These are phyloP conservation scores for Colletotrichum acutatum DNA, from an alignment of 2,329 filamentous ascomycete species.

Conservation along the genomic window DNA sequence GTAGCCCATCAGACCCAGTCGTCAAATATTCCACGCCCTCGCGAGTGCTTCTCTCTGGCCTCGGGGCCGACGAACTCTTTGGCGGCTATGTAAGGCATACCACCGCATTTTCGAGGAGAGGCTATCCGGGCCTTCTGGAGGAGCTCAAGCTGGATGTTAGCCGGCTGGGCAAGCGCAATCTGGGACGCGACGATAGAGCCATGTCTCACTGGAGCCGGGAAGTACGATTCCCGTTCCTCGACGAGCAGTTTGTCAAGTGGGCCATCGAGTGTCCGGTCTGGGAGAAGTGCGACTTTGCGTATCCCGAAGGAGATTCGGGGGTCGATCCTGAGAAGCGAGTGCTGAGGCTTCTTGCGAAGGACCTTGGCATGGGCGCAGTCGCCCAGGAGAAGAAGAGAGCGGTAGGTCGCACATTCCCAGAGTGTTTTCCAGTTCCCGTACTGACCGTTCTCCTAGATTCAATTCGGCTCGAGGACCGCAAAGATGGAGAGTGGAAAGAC, in stretches of 20 bases:
- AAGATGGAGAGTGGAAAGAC: slow-evolving; percentile 80
- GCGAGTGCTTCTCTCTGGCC: slow-evolving; percentile 87
- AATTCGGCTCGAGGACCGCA: slow-evolving; percentile 84
- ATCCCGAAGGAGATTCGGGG: slow-evolving; percentile 38
- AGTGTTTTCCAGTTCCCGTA: too few relatives aligned
- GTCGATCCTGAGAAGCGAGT: slow-evolving; percentile 86
- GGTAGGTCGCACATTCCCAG: slow-evolving; percentile 56
- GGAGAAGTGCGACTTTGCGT: slow-evolving; percentile 85
- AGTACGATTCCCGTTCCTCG: slow-evolving; percentile 89
- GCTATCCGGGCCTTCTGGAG: slow-evolving; percentile 77
- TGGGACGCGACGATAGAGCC: slow-evolving; percentile 92
- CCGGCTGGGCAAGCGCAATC: slow-evolving; percentile 90
- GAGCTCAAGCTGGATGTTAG: slow-evolving; percentile 88
- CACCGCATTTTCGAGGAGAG: slow-evolving; percentile 76
- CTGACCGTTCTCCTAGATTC: slow-evolving; percentile 65
- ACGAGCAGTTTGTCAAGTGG: slow-evolving; percentile 87
- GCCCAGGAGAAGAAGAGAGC: slow-evolving; percentile 93
- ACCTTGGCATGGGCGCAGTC: slow-evolving; percentile 76
- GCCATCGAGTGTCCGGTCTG: slow-evolving; percentile 79
- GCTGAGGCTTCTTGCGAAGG: slow-evolving; percentile 79
- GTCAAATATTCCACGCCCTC: slow-evolving; percentile 74
- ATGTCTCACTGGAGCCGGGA: slow-evolving; percentile 92
- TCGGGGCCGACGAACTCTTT: slow-evolving; percentile 96
- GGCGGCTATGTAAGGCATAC: slow-evolving; percentile 90
- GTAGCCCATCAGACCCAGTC: slow-evolving; percentile 39